Percentiles rank a stretch among this genome's conserved stretches.
These are phyloP conservation scores for Pyricularia sp. DNA, from an alignment of 2,329 filamentous ascomycete genomes.

Conservation along the genomic window DNA sequence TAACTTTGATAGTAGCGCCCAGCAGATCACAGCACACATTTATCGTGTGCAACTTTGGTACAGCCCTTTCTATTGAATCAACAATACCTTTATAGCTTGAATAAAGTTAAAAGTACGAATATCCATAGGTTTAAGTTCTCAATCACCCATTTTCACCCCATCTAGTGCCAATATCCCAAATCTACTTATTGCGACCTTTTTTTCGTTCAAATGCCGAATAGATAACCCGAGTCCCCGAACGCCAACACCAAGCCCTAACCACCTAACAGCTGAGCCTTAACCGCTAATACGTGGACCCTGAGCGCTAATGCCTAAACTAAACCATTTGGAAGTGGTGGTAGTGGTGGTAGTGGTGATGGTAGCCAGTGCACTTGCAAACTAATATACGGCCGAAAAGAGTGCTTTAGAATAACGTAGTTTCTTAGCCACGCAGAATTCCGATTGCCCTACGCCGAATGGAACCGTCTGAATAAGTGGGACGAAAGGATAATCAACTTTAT, in stretches of 20 bases:
- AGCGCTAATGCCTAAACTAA: not conserved
- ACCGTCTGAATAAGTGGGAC: too few species aligned
- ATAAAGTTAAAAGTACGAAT: not conserved
- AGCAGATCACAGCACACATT: not conserved
- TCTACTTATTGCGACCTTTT: not conserved
- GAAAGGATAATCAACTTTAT: too few species aligned
- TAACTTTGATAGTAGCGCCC: not conserved
- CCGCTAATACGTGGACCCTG: too few species aligned
- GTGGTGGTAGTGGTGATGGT: too few species aligned
- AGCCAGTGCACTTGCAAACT: too few species aligned
- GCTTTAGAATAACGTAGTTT: too few species aligned
- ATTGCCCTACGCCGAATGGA: too few species aligned
- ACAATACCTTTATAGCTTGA: not conserved
- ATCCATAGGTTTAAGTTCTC: not conserved
- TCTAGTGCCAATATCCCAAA: not conserved
- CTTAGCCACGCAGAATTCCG: too few species aligned
- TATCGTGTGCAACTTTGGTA: not conserved
- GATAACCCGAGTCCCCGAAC: not conserved
- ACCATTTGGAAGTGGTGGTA: too few species aligned
- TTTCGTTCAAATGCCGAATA: not conserved
- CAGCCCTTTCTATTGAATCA: not conserved
- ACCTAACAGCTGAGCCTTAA: not conserved
- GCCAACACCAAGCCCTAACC: not conserved
- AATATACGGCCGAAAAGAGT: too few species aligned
- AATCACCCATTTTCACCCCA: not conserved